Base-by-base conservation (phyloP, 768 basidiomycete genomes). In the Lyophyllum semitale region DNA sequence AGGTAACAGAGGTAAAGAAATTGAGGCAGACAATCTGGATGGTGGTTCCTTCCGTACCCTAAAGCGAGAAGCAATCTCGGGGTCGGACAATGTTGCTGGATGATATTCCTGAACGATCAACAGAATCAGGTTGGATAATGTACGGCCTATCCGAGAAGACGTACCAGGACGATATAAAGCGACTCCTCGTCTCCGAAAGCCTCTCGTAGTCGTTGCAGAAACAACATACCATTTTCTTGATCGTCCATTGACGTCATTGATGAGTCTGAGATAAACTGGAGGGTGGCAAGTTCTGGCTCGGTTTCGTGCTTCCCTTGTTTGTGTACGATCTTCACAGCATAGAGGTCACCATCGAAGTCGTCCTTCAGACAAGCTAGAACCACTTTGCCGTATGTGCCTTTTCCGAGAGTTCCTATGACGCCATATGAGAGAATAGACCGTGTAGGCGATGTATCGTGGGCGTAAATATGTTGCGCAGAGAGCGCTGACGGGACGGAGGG, bases 31-130 rank as follows among this genome's bases (percentile, higher is more conserved):
- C 5, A 65, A 18, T 37, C 48, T 20, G 15, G 48, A n/a, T 41
- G 45, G 11, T 8, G 12, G n/a, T 41, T 46, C 43, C 11, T 23
- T 22, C 8, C 40, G 55, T 33, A 68, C 49, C 15, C 59, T 53
- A 37, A 74, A 68, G 15, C 53, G 63, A 18, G 59, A 60, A n/a
- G 70, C 65, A 12, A 70, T 59, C 17, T 63, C 55, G 12, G 71
- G 66, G 50, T 73, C 55, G 5, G 65, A 61, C 20, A 75, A 51
- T 22, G 72, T 67, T 1, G 62, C 60, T 15, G 71, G 68, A 54
- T 73, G 66, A 48, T 72, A 68, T 61, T 71, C 67, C 71, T 73
- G 29, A 3, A 29, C 35, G 15, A 12, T 13, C 12, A 53, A 27
- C 29, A 8, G 22, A 7, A 37, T 48, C 30, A 48, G 55, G 15